Conservation (phyloP, 352 stramenopile species). For the Globisporangium nodosum region DNA sequence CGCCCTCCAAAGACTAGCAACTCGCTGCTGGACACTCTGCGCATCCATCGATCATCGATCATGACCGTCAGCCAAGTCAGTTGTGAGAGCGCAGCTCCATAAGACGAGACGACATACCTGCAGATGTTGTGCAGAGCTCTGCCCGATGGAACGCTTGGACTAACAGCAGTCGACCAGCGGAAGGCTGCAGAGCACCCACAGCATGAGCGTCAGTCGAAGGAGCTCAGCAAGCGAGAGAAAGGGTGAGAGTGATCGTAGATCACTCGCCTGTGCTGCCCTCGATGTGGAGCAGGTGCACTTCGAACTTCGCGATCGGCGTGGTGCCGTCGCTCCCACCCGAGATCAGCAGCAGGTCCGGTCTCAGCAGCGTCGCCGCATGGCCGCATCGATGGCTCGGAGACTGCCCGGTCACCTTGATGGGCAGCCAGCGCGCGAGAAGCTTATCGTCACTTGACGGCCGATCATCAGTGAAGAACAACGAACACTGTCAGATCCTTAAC, state of each 20-base stretch:
- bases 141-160: slow-evolving; percentile 23
- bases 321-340: slow-evolving; percentile 62
- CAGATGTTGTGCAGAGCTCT: slow-evolving; percentile 52
- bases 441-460: slow-evolving; percentile 9
- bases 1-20: slow-evolving; percentile 62
- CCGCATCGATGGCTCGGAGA: slow-evolving; percentile 40
- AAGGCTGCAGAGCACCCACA: slow-evolving; percentile 17
- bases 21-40: slow-evolving; percentile 31
- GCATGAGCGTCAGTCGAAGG: not conserved
- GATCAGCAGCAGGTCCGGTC: slow-evolving; percentile 35
- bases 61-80: not conserved
- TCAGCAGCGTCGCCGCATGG: slow-evolving; percentile 41
- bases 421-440: slow-evolving; percentile 32
- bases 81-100: not conserved
- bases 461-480: not conserved
- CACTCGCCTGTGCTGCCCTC: slow-evolving; percentile 24
- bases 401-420: slow-evolving; percentile 21
- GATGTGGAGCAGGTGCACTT: slow-evolving; percentile 41
- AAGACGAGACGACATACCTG: slow-evolving; percentile 18
- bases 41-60: not conserved
- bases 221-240: not conserved
- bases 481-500: not conserved
- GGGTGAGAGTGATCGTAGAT: not conserved
- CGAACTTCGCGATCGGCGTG: slow-evolving; percentile 32
- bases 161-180: slow-evolving; percentile 48